Base-by-base conservation (phyloP, 176 grass and related monocot genomes). In the Rhynchospora breviuscula region DNA sequence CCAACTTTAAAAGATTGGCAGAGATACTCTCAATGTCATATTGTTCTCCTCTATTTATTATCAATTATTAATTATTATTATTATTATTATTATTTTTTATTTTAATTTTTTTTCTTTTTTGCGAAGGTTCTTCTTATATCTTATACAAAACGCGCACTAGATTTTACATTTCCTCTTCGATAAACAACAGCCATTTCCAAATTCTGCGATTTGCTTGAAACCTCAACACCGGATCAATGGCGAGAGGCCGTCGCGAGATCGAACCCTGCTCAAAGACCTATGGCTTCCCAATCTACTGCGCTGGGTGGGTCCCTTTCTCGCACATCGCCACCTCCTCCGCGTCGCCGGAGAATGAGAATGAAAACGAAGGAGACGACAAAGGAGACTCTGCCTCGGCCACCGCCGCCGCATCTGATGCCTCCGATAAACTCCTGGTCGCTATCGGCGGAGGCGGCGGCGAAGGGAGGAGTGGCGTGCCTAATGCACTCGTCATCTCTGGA, bases 251-350 rank as follows among this genome's bases (percentile, higher is more conserved):
- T 46, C 14, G 23, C 12, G 79, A 67, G 79, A 82, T 19, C 10
- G 44, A 82, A 10, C n/a, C 40, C 18, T 82, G 62, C 62, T 53
- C 80, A 15, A 52, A 86, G 89, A 93, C 93, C 45, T 99, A 99
- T 79, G 91, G 93, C 44, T 93, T 95, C 84, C 97, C 93, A 54
- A 96, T 99, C 88, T 99, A 92, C 88, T 99, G 89, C 87, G 89
- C 93, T 14, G 73, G 87, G 29, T 99, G 93, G 91, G 77, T 96
- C 12, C 93, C 97, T 64, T 81, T 95, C 5, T 87, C 85, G 48
- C 88, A 95, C 88, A 93, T 90, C 88, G 73, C 87, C 31, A 48
- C 71, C 14, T 45, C 89, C 4, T 47, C 84, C 45, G 48, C 83
- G 1, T 40, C 67, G 67, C 79, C 57, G 14, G 82, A 59, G 17